Conservation (phyloP, 1,284 basidiomycete genomes). For the Neonothopanus nambi region DNA sequence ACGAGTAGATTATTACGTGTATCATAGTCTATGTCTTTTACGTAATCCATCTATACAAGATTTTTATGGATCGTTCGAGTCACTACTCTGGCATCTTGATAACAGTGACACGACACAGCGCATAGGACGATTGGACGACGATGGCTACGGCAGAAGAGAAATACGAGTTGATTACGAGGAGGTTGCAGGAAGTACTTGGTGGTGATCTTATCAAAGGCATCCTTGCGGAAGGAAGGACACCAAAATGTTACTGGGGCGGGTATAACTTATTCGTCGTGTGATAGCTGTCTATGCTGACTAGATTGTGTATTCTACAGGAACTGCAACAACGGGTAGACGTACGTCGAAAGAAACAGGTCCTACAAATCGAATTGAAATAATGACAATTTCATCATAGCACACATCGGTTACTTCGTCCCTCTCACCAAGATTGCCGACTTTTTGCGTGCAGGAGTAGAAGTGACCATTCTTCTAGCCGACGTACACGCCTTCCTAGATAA, state of each 20-base stretch:
- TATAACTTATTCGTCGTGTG: slow-evolving; percentile 24
- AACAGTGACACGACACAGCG: too few relatives aligned
- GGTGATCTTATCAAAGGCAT: slow-evolving; percentile 83
- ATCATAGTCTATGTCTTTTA: too few relatives aligned
- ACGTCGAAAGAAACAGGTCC: too few relatives aligned
- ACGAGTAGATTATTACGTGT: background rate
- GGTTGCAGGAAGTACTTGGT: slow-evolving; percentile 88
- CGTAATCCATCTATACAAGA: too few relatives aligned
- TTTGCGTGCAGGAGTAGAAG: slow-evolving; percentile 85
- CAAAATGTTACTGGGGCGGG: slow-evolving; percentile 90
- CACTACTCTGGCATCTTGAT: too few relatives aligned
- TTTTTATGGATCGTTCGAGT: too few relatives aligned
- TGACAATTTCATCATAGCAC: slow-evolving; percentile 61
- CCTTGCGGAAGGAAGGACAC: slow-evolving; percentile 74
- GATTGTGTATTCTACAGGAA: slow-evolving; percentile 53
- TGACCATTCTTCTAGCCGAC: slow-evolving; percentile 53
- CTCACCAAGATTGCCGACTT: slow-evolving; percentile 98
- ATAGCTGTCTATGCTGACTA: slow-evolving; percentile 7
- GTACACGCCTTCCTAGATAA: slow-evolving; percentile 98
- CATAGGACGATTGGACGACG: too few relatives aligned
- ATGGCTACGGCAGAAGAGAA: slow-evolving; percentile 50
- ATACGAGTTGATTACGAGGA: slow-evolving; percentile 85
- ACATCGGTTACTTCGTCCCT: slow-evolving; percentile 97
- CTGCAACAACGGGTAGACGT: slow-evolving; percentile 94
- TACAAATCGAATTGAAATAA: too few relatives aligned